Evolutionary conservation across 257 asterid genomes (phyloP).

Genomic region (Fraxinus cuspidata): DNA sequence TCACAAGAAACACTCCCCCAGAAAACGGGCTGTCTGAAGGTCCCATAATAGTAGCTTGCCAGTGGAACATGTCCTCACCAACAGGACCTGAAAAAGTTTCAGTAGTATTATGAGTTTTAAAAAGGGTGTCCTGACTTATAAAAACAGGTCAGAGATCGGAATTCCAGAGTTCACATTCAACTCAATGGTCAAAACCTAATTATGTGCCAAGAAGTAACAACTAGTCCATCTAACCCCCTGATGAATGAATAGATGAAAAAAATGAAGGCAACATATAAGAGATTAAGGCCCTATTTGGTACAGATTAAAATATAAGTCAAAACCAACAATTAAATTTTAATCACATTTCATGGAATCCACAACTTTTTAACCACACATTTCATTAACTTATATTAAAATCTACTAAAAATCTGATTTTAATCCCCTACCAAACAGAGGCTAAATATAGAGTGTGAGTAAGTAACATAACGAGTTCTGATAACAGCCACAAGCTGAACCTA

Average conservation of each 20-base stretch:
- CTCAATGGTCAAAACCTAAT: background rate
- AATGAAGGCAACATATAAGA: background rate
- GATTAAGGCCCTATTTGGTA: no score
- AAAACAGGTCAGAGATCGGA: background rate
- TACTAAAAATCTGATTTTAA: no score
- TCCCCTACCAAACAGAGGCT: background rate
- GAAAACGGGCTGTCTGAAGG: conserved; percentile 76
- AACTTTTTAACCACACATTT: no score
- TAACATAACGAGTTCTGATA: background rate
- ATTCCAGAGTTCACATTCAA: background rate
- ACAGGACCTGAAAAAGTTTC: conserved; percentile 57
- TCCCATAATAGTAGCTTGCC: conserved; percentile 89
- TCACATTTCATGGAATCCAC: no score
- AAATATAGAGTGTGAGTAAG: background rate
- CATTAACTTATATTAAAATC: no score
- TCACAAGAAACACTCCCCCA: conserved; percentile 69
- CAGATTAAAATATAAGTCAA: no score
- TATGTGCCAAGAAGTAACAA: background rate
- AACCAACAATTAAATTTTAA: no score
- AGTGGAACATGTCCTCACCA: conserved; percentile 76
- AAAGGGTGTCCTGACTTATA: background rate
- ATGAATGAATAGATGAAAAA: background rate
- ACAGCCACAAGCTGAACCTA: background rate
- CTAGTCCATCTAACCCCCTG: background rate
- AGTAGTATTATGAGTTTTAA: background rate